Evolutionary conservation across 345 rosid species (phyloP), one percentile per base, ranked within the genome.

Genomic region (Populus ilicifolia): DNA sequence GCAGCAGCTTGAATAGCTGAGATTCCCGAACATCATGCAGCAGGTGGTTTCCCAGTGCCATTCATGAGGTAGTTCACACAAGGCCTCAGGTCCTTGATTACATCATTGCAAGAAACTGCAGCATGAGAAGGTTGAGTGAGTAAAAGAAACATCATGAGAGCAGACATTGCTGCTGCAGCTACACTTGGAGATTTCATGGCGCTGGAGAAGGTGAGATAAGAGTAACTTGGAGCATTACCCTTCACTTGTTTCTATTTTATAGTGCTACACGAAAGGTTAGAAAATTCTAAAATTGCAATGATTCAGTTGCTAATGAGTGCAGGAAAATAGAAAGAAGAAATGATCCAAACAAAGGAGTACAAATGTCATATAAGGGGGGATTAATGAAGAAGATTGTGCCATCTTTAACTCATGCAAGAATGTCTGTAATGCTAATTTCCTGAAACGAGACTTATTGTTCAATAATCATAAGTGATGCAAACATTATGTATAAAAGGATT

Each of bases 1-100:
- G 92, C 88, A 0, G 92, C 86, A 0, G 85, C 77, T 13, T 88
- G 87, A 33, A 90, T 89, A 13, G 86, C 77, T 2, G 71, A 38
- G 36, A 84, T 93, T 54, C 97, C 97, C 0, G 83, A 50, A 54
- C 97, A 93, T 59, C 94, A 93, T 17, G 83, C 76, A 0, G 86
- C 6, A 0, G 97, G 96, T 3, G 97, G 97, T 16, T 69, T 72
- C 50, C 96, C 94, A 1, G 76, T 80, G 52, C 97, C 97, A 0
- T 82, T 90, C 48, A 67, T 73, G 14, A 93, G 86, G 83, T 93
- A 93, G 71, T 61, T 84, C 75, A 89, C 83, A 48, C 96, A 91
- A 17, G 97, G 96, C 68, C 85, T 88, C 85, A 93, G 83, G 86
- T 91, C 88, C 64, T 85, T 84, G 33, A 83, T 5, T 61, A 93